Evolutionary conservation across 805 yeast genomes (phyloP).

Genomic region (Saturnispora dispora): DNA sequence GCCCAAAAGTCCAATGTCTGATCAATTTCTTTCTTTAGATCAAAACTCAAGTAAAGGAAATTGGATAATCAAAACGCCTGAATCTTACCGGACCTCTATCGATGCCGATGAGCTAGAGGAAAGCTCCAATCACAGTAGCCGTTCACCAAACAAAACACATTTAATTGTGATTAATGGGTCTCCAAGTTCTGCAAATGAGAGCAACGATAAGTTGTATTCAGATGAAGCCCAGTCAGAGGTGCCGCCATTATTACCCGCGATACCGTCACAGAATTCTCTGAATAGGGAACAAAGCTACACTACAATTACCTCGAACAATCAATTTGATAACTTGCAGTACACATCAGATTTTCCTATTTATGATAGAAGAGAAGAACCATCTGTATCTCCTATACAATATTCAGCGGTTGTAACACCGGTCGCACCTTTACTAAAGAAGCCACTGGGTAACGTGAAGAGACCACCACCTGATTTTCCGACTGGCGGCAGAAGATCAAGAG

Average conservation of each 20-base stretch:
- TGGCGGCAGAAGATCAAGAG: slow-evolving; percentile 30
- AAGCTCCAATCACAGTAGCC: neutral
- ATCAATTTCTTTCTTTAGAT: neutral
- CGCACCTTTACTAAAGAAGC: slow-evolving; percentile 9
- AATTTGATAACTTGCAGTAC: neutral
- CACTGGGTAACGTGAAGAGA: slow-evolving; percentile 19
- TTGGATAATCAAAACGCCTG: slow-evolving; percentile 5
- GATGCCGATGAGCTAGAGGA: neutral
- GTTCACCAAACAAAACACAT: slow-evolving; percentile 1
- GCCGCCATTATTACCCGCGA: neutral
- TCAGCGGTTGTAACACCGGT: slow-evolving; percentile 19
- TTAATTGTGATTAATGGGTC: slow-evolving; percentile 6
- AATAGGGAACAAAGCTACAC: neutral
- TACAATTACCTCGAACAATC: neutral
- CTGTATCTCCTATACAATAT: slow-evolving; percentile 25
- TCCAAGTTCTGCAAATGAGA: slow-evolving; percentile 1
- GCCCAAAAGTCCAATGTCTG: slow-evolving; percentile 6
- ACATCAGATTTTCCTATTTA: slow-evolving; percentile 16
- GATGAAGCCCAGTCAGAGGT: neutral
- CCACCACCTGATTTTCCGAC: slow-evolving; percentile 34
- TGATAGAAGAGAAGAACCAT: slow-evolving; percentile 32
- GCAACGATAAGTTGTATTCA: neutral
- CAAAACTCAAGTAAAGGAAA: neutral
- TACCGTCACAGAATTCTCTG: slow-evolving; percentile 1
- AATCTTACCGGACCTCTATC: neutral